These are phyloP conservation scores for Eutrema yunnanense DNA, from an alignment of 345 rosid genomes.

Conservation along the genomic window DNA sequence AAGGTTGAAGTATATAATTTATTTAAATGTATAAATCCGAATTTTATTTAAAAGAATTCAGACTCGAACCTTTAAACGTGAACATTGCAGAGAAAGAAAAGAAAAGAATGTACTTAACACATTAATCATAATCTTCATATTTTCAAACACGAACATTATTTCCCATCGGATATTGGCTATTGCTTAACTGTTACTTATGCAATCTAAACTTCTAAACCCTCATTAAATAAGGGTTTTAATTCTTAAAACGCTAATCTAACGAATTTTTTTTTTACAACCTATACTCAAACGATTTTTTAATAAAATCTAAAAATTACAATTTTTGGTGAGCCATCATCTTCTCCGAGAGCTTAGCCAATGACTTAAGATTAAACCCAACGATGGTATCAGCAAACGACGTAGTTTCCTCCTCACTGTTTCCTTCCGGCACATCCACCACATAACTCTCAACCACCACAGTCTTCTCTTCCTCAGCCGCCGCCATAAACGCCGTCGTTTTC, in stretches of 20 bases:
- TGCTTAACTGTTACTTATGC: background rate
- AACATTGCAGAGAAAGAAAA: too few species aligned
- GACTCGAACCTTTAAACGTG: too few species aligned
- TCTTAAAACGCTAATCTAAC: background rate
- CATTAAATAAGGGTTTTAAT: background rate
- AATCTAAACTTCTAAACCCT: background rate
- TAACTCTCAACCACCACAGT: slow-evolving; percentile 62
- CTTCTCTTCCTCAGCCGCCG: slow-evolving; percentile 26
- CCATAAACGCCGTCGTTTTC: slow-evolving; percentile 38
- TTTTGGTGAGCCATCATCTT: slow-evolving; percentile 26
- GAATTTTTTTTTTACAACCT: too few species aligned
- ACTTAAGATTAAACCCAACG: slow-evolving; percentile 52
- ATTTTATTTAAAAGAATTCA: too few species aligned
- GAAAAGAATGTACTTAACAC: too few species aligned
- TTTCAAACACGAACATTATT: background rate
- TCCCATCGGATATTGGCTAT: background rate
- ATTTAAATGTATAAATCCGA: too few species aligned
- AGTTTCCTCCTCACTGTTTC: slow-evolving; percentile 56
- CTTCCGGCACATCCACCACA: slow-evolving; percentile 63
- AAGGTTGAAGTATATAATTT: too few species aligned
- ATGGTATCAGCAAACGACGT: slow-evolving; percentile 49
- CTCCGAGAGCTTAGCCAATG: slow-evolving; percentile 50
- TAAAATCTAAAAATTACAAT: background rate
- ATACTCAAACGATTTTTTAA: background rate
- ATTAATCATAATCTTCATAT: too few species aligned